Evolutionary conservation across 805 yeast species (phyloP).

Genomic region (Hanseniaspora singularis): DNA sequence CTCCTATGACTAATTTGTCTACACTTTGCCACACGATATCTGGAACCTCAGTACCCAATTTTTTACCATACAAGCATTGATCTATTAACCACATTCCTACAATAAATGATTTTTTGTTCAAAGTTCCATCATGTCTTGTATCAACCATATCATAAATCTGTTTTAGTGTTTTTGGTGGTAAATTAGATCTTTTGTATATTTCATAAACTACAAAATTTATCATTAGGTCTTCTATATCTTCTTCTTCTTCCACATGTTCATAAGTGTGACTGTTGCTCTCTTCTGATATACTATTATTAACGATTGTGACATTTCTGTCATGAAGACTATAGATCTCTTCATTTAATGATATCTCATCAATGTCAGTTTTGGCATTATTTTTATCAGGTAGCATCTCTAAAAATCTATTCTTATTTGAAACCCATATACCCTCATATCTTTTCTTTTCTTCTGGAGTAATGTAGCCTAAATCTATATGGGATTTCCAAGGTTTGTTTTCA

Average conservation of each 20-base stretch:
- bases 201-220: conserved; percentile 49
- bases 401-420: conserved; percentile 64
- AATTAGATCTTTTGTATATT: conserved; percentile 67
- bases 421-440: conserved; percentile 91
- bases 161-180: conserved; percentile 48
- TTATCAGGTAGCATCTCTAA: conserved; percentile 30
- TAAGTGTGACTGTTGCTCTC: conserved; percentile 12
- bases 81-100: conserved; percentile 98
- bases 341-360: too few relatives aligned
- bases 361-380: too few relatives aligned
- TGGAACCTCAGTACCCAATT: conserved; percentile 61
- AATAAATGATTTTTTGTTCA: conserved; percentile 69
- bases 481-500: conserved; percentile 90
- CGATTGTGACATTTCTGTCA: too few relatives aligned
- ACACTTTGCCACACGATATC: conserved; percentile 74
- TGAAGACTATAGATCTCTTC: not conserved
- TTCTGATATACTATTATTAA: not conserved
- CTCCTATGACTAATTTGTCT: conserved; percentile 19
- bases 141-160: conserved; percentile 66
- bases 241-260: conserved; percentile 20
- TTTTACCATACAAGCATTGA: conserved; percentile 87
- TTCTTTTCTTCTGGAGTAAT: conserved; percentile 60
- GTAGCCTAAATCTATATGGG: conserved; percentile 48
- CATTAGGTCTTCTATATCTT: conserved; percentile 28
- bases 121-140: conserved; percentile 53